Evolutionary conservation across 768 basidiomycete genomes (phyloP).

Genomic region (Tylopilus felleus): DNA sequence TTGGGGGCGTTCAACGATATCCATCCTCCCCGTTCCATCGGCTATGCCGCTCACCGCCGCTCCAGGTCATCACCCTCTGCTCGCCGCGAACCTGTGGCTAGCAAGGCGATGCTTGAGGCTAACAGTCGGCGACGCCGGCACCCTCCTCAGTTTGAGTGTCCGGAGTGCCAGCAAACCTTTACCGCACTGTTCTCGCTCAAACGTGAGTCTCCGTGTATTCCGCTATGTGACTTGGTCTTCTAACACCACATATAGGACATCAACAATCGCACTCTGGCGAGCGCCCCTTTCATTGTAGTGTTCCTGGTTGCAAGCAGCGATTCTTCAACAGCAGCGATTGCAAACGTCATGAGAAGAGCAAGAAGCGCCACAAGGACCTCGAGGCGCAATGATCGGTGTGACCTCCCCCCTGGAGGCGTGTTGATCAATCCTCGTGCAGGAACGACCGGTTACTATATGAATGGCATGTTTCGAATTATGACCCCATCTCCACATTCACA

Average conservation of each 20-base stretch:
- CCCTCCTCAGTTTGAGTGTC: constrained; percentile 18
- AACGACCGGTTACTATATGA: constrained; percentile 1
- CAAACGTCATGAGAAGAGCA: constrained; percentile 34
- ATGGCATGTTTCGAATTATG: constrained; percentile 1
- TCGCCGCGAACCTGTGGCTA: constrained; percentile 24
- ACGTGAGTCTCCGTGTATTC: constrained; percentile 18
- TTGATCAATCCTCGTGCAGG: constrained; percentile 22
- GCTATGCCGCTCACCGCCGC: constrained; percentile 11
- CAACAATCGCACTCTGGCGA: constrained; percentile 28
- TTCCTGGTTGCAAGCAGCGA: constrained; percentile 26
- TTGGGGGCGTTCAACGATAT: background rate
- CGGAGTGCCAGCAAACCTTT: constrained; percentile 23
- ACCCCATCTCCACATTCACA: constrained; percentile 5
- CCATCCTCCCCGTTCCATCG: background rate
- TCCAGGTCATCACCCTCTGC: constrained; percentile 12
- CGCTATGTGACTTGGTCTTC: background rate
- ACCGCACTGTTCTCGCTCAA: constrained; percentile 33
- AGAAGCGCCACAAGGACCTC: constrained; percentile 29
- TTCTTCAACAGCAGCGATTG: constrained; percentile 34
- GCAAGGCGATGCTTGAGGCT: constrained; percentile 33
- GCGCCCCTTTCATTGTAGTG: constrained; percentile 22
- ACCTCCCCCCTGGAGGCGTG: constrained; percentile 10
- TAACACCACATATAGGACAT: constrained; percentile 24
- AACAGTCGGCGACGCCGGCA: constrained; percentile 32
- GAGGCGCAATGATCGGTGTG: constrained; percentile 10